Conservation (phyloP, 2,329 filamentous ascomycete genomes). For the Talaromyces sp. region DNA sequence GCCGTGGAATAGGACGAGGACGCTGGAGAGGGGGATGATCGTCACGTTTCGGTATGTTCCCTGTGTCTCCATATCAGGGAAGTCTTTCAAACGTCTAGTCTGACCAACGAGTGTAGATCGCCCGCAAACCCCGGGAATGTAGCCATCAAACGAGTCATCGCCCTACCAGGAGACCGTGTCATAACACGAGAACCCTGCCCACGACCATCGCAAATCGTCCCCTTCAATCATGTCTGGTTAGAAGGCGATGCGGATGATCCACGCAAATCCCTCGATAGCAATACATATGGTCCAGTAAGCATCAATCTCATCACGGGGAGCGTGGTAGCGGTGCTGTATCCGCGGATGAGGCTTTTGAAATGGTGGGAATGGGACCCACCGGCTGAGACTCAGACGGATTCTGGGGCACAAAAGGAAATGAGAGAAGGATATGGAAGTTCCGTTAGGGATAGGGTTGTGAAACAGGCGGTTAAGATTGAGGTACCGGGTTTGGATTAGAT, state of each 20-base stretch:
- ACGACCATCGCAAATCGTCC: constrained; percentile 57
- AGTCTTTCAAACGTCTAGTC: background rate
- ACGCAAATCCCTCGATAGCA: constrained; percentile 74
- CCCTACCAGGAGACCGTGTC: constrained; percentile 74
- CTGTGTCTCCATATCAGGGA: background rate
- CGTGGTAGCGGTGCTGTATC: constrained; percentile 70
- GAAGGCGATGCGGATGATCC: constrained; percentile 76
- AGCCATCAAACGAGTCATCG: constrained; percentile 80
- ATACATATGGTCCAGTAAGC: constrained; percentile 82
- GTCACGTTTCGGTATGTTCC: constrained; percentile 56
- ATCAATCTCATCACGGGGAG: constrained; percentile 71
- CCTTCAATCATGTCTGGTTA: constrained; percentile 86
- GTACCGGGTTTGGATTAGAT: constrained; percentile 25
- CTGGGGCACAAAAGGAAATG: constrained; percentile 24
- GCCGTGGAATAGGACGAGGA: constrained; percentile 47
- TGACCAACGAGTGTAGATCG: constrained; percentile 50
- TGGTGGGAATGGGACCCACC: constrained; percentile 40
- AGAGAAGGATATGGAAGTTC: constrained; percentile 30
- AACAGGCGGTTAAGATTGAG: constrained; percentile 37
- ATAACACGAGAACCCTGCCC: constrained; percentile 62
- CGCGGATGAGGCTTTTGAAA: constrained; percentile 41
- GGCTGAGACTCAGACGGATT: constrained; percentile 24
- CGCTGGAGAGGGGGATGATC: constrained; percentile 68
- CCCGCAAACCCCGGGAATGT: constrained; percentile 67
- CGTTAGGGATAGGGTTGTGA: constrained; percentile 36